phyloP scores from a whole-genome alignment of 805 yeast species.

The Nakazawaea molendinolei region DNA sequence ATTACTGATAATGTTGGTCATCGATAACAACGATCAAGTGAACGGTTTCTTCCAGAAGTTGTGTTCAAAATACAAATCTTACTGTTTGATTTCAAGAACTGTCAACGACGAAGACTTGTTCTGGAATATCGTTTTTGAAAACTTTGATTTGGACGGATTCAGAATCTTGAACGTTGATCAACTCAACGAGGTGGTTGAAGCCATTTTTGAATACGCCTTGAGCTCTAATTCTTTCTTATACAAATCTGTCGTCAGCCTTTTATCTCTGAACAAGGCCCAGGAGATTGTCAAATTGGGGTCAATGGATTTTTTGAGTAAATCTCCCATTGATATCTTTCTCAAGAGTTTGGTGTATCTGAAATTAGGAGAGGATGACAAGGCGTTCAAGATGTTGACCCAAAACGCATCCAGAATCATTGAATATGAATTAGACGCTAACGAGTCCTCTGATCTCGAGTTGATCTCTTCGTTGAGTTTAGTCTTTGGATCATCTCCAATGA shows the following conservation, averaged over 20 bases:
- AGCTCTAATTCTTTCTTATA: conserved; percentile 16
- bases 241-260: conserved; percentile 18
- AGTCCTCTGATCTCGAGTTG: neutral
- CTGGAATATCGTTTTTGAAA: conserved; percentile 5
- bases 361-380: conserved; percentile 19
- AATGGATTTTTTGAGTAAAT: conserved; percentile 13
- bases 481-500: conserved; percentile 24
- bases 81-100: conserved; percentile 9
- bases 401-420: conserved; percentile 23
- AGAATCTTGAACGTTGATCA: conserved; percentile 17
- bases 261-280: conserved; percentile 5
- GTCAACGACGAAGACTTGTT: conserved; percentile 1
- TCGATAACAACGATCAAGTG: conserved; percentile 25
- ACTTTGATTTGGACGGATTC: conserved; percentile 19
- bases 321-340: conserved; percentile 19
- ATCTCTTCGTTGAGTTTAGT: conserved; percentile 13
- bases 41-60: conserved; percentile 17
- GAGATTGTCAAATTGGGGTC: conserved; percentile 13
- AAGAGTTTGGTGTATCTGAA: conserved; percentile 21
- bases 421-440: conserved; percentile 16
- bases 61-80: conserved; percentile 5
- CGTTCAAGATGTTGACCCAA: conserved; percentile 25
- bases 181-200: conserved; percentile 17
- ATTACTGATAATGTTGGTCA: conserved; percentile 22
- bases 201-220: conserved; percentile 11